Percentiles rank a stretch among this genome's conserved stretches.
Evolutionary conservation across 1,284 basidiomycete species (phyloP).

Genomic region (Porphyrellus sp.): DNA sequence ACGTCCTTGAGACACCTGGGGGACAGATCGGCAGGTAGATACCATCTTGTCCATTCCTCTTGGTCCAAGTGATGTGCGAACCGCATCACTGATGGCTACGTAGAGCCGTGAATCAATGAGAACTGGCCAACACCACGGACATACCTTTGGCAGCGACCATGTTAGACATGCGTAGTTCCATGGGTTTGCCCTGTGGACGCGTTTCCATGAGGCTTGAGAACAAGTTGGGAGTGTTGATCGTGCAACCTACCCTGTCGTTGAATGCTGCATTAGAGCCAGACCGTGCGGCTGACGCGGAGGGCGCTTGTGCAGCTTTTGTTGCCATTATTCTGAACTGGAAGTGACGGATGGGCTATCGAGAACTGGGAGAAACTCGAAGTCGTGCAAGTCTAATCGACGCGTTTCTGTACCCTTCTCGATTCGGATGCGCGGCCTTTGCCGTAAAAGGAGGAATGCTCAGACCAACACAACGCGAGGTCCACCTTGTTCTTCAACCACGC

Average conservation of each 20-base stretch:
- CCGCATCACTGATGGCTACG: constrained; percentile 94
- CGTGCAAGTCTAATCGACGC: constrained; percentile 18
- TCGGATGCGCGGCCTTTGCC: constrained; percentile 32
- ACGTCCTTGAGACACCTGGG: constrained; percentile 9
- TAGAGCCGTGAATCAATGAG: constrained; percentile 13
- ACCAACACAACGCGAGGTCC: not conserved
- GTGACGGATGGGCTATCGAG: constrained; percentile 9
- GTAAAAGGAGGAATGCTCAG: constrained; percentile 22
- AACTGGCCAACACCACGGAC: constrained; percentile 17
- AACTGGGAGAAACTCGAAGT: not conserved
- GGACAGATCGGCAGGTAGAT: constrained; percentile 27
- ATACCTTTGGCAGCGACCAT: constrained; percentile 94
- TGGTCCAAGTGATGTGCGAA: constrained; percentile 94
- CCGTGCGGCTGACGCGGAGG: constrained; percentile 33
- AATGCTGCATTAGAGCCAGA: constrained; percentile 69
- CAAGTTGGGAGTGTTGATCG: constrained; percentile 1
- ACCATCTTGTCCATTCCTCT: constrained; percentile 99
- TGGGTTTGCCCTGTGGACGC: constrained; percentile 75
- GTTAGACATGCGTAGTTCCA: constrained; percentile 92
- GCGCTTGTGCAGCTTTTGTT: constrained; percentile 34
- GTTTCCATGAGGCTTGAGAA: constrained; percentile 17
- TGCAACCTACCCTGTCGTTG: constrained; percentile 69
- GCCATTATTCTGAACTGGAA: constrained; percentile 37
- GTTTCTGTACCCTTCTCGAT: constrained; percentile 20
- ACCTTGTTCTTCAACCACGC: constrained; percentile 23